Evolutionary conservation across 1,284 basidiomycete genomes (phyloP).

Genomic region (Microbotryum lychnidis-dioicae): DNA sequence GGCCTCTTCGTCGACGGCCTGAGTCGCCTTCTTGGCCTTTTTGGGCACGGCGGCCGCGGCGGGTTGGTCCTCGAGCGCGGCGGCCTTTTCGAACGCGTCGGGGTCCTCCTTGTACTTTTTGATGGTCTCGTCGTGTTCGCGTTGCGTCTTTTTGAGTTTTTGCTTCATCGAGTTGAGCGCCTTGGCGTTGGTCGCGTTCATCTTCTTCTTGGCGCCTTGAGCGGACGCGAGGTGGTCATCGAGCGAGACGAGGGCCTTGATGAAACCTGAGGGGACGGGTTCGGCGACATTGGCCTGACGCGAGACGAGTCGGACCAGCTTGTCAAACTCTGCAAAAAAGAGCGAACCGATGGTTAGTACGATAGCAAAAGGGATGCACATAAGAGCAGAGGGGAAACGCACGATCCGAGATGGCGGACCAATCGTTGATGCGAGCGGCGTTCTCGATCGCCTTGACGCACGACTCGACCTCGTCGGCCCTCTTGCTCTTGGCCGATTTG

Average conservation of each 20-base stretch:
- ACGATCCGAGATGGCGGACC: constrained; percentile 87
- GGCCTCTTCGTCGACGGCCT: constrained; percentile 47
- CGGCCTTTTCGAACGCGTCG: constrained; percentile 71
- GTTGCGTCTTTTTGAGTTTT: constrained; percentile 82
- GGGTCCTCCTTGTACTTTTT: constrained; percentile 82
- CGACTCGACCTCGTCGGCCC: constrained; percentile 78
- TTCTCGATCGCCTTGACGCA: constrained; percentile 88
- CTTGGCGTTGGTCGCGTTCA: constrained; percentile 89
- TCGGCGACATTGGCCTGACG: constrained; percentile 59
- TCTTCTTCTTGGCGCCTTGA: constrained; percentile 75
- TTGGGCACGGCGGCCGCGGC: constrained; percentile 45
- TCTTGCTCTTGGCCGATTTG: constrained; percentile 78
- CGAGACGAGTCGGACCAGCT: constrained; percentile 79
- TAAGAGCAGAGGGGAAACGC: constrained; percentile 2
- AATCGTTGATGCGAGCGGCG: constrained; percentile 91
- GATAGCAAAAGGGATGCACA: neutral
- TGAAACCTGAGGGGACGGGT: constrained; percentile 78
- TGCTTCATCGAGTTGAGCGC: constrained; percentile 95
- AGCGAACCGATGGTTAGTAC: neutral
- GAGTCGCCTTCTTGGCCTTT: constrained; percentile 41
- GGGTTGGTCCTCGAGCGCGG: constrained; percentile 48
- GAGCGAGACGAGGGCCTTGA: constrained; percentile 66
- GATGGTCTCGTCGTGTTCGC: constrained; percentile 79
- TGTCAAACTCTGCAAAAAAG: constrained; percentile 75
- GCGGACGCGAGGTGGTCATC: constrained; percentile 69